Evolutionary conservation across 164 flowering plant genomes (phyloP).

Genomic region (Protea cynaroides): DNA sequence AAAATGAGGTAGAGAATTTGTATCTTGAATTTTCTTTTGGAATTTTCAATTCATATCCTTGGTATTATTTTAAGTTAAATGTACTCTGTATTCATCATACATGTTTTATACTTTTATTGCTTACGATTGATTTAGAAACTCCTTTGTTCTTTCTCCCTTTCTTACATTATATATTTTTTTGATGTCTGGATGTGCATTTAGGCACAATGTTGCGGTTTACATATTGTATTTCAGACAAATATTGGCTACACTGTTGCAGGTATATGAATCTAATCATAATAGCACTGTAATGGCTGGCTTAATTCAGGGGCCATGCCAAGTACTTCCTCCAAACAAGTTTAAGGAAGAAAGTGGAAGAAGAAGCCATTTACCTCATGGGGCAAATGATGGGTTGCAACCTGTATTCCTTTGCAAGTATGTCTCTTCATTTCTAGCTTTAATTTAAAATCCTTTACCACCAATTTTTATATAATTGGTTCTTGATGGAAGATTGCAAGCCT

Average conservation of each 20-base stretch:
- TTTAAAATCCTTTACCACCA: no score
- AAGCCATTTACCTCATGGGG: conserved; percentile 20
- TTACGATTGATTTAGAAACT: no score
- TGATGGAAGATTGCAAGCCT: no score
- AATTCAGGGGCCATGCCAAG: conserved; percentile 64
- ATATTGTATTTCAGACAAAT: conserved; percentile 2
- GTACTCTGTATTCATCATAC: no score
- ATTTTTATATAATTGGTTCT: no score
- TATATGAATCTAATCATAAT: conserved; percentile 54
- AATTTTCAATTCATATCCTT: no score
- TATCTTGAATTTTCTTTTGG: no score
- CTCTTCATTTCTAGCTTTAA: not conserved
- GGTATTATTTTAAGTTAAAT: no score
- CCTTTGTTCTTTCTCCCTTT: no score
- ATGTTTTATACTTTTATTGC: no score
- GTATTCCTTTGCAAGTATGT: conserved; percentile 66
- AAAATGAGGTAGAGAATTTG: conserved; percentile 63
- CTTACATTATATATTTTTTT: no score
- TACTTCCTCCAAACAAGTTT: conserved; percentile 47
- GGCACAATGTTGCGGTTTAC: not conserved
- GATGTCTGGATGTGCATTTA: no score
- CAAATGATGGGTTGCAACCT: conserved; percentile 28
- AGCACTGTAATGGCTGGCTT: conserved; percentile 38
- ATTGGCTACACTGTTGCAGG: conserved; percentile 31
- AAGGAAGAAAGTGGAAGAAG: conserved; percentile 50